These are phyloP conservation scores for Coelastrella sp. DNA, from an alignment of 139 green algal species.

Conservation along the genomic window DNA sequence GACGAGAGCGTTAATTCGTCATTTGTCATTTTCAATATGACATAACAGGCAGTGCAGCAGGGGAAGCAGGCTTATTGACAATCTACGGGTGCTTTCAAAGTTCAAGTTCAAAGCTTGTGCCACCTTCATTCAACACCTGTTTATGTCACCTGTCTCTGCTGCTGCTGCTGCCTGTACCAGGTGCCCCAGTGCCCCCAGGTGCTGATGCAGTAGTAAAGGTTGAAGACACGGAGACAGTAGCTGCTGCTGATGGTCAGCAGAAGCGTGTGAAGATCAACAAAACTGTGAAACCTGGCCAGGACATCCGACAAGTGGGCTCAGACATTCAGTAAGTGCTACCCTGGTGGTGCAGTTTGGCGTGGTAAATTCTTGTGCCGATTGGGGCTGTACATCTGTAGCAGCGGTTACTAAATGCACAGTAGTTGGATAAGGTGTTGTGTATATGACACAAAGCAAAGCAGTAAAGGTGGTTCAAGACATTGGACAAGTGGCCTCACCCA, in stretches of 20 bases:
- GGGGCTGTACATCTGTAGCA: not conserved
- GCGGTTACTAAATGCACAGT: not conserved
- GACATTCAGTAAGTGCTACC: constrained; percentile 78
- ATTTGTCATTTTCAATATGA: no score
- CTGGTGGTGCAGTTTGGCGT: not conserved
- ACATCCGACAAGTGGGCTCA: constrained; percentile 83
- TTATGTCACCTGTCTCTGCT: no score
- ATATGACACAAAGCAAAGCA: no score
- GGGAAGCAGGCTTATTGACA: no score
- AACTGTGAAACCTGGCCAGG: constrained; percentile 65
- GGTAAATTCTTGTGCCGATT: not conserved
- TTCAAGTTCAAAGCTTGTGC: no score
- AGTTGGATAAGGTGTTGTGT: not conserved
- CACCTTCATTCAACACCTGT: no score
- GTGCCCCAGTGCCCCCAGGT: constrained; percentile 67
- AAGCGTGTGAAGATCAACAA: constrained; percentile 76
- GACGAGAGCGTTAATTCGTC: no score
- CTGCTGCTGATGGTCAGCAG: constrained; percentile 4
- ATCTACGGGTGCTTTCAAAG: no score
- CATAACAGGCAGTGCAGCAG: no score
- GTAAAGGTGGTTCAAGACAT: no score
- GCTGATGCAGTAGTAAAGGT: constrained; percentile 82
- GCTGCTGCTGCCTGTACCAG: constrained; percentile 33
- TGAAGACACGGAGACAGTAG: constrained; percentile 81
- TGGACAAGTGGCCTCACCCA: no score